Conservation (phyloP, 202 grass and related monocot genomes). For the Schoenoplectus tabernaemontani region DNA sequence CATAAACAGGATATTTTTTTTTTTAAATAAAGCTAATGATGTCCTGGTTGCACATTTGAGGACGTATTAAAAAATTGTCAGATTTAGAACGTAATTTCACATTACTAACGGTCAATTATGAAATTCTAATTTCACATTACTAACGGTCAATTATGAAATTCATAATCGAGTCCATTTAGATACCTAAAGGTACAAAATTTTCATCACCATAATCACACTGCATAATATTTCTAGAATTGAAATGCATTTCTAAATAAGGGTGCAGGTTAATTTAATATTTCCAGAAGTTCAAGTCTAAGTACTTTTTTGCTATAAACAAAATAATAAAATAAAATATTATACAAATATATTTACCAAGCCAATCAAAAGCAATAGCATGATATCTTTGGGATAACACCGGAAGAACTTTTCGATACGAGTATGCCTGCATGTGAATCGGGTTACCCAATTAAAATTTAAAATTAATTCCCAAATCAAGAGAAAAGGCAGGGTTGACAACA, state of each 20-base stretch:
- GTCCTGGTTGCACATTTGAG: neutral
- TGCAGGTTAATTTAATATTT: neutral
- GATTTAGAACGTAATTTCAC: neutral
- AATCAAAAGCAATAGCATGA: slow-evolving; percentile 85
- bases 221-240: neutral
- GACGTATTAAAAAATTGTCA: neutral
- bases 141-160: neutral
- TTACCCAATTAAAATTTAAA: neutral
- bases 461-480: neutral
- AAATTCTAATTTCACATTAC: neutral
- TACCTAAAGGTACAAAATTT: neutral
- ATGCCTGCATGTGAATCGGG: slow-evolving; percentile 49
- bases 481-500: neutral
- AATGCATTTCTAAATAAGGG: neutral
- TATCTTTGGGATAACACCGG: slow-evolving; percentile 68
- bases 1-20: neutral
- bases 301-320: slow-evolving; percentile 15
- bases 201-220: neutral
- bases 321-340: slow-evolving; percentile 8
- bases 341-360: slow-evolving; percentile 65
- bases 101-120: neutral
- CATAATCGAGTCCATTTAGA: neutral
- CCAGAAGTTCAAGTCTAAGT: neutral
- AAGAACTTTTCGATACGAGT: slow-evolving; percentile 86
- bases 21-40: neutral